Conservation (phyloP, 768 basidiomycete species). For the Psilocybe tampanensis region DNA sequence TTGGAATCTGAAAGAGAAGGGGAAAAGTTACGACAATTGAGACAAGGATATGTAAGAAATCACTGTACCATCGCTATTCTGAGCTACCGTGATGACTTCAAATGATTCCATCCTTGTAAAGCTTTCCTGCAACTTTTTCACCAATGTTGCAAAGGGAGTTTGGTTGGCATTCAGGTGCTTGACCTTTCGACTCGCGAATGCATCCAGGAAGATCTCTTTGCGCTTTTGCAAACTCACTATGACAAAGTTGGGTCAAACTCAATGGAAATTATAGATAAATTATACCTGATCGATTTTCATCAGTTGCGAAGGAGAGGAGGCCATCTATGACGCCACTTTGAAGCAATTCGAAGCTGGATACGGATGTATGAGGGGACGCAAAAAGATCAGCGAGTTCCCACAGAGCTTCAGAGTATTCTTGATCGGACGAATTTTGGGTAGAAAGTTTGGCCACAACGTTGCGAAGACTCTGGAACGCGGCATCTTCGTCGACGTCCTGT, state of each 20-base stretch:
- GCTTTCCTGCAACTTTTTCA: conserved; percentile 96
- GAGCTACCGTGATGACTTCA: conserved; percentile 89
- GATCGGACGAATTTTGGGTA: conserved; percentile 56
- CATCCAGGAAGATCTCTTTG: conserved; percentile 78
- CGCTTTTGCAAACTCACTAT: conserved; percentile 67
- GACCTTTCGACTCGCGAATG: conserved; percentile 62
- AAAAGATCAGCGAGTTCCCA: conserved; percentile 83
- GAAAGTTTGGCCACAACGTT: conserved; percentile 68
- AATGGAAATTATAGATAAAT: conserved; percentile 14
- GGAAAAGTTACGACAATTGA: not conserved
- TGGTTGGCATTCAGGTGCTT: conserved; percentile 46
- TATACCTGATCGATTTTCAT: conserved; percentile 61
- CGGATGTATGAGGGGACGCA: conserved; percentile 69
- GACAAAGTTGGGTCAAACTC: not conserved
- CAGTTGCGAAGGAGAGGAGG: conserved; percentile 79
- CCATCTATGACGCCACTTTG: conserved; percentile 93
- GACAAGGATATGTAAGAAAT: conserved; percentile 2
- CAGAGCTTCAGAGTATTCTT: conserved; percentile 61
- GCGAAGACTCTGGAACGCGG: conserved; percentile 64
- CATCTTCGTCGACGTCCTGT: conserved; percentile 58
- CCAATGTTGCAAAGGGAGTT: conserved; percentile 73
- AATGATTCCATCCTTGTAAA: conserved; percentile 95
- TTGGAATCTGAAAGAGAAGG: conserved; percentile 87
- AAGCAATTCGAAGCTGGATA: conserved; percentile 94
- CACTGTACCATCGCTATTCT: conserved; percentile 73